Base-by-base conservation (phyloP, 75 land plant genomes). In the Adiantum capillusveneris region DNA sequence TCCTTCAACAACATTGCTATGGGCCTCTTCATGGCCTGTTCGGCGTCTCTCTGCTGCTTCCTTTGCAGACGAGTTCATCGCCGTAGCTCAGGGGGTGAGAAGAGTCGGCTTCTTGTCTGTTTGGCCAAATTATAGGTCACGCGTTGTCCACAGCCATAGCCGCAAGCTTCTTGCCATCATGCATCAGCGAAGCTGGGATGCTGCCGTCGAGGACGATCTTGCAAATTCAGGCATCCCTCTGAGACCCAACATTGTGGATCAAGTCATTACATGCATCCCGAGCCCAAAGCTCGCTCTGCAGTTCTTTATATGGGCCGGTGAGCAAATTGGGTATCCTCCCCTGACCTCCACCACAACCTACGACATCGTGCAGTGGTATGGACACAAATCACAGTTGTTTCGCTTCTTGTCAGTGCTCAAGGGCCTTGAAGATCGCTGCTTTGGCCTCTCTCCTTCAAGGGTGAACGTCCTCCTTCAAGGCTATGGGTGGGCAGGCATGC, bases 401-500 rank as follows among this genome's bases (percentile, higher is more conserved):
- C 25, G 6, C 3, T 53, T 53, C 24, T 24, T 53, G 29, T 22
- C 2, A 7, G 24, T 26, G 1, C 55, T 53, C 28, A 22, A 26
- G 55, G 25, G 14, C 24, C 55, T 53, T 13, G 28, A 26, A 1
- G 16, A 24, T 6, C 55, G 12, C 14, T 14, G 25, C 2, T 12
- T 24, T 12, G 14, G 25, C 6, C 28, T 53, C 28, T 53, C 55
- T 6, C 28, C 28, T 1, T 14, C 55, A 24, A 53, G 13, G 28
- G 14, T 53, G 7, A 53, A 53, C 24, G 55, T 53, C 6, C 29
- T 53, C 2, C 2, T 53, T 3, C 55, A 53, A 26, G 55, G 55
- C 28, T 53, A 53, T 53, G 55, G 55, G 27, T 53, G 55, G 55
- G 55, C 55, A 25, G 28, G 55, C 14, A 22, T 53, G 55, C 55